Percentiles rank a stretch among this genome's conserved stretches.
Evolutionary conservation across 23 red algal genomes (phyloP).

Genomic region (Gracilaria domingensis): DNA sequence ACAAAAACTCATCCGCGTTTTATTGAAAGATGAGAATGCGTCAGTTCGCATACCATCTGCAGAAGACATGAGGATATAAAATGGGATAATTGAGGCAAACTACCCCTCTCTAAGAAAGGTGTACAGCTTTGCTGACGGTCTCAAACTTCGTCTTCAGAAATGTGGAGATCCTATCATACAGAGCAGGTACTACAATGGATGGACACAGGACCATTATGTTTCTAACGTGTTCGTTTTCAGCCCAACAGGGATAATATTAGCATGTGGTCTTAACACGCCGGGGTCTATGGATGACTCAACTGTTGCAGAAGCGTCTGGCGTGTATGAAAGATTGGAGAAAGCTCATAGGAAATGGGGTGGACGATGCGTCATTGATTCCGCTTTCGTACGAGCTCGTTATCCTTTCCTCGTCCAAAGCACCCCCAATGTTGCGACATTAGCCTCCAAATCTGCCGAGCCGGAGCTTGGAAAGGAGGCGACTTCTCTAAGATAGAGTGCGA

Average conservation of each 20-base stretch:
- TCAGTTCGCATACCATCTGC: not conserved
- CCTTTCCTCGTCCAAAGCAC: conserved; percentile 10
- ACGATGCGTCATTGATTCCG: conserved; percentile 32
- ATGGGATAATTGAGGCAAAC: not conserved
- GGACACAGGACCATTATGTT: conserved; percentile 40
- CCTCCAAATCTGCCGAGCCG: not conserved
- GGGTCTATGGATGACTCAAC: conserved; percentile 26
- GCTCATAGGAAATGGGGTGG: not conserved
- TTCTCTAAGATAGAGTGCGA: not conserved
- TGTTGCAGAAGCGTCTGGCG: conserved; percentile 3
- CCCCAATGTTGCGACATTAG: not conserved
- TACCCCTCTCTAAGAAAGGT: not conserved
- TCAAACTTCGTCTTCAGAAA: conserved; percentile 36
- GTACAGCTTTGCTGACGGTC: conserved; percentile 54
- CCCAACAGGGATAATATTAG: conserved; percentile 19
- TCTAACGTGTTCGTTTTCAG: conserved; percentile 15
- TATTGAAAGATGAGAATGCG: not conserved
- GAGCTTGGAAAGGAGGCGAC: not conserved
- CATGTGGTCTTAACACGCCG: conserved; percentile 39
- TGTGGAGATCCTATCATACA: conserved; percentile 1
- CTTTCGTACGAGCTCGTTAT: not conserved
- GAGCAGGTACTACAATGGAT: conserved; percentile 48
- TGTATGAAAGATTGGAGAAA: conserved; percentile 31
- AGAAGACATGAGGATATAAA: not conserved
- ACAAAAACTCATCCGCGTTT: not conserved